Conservation (phyloP, 495 filamentous ascomycete species). For the Xylaria sp. region DNA sequence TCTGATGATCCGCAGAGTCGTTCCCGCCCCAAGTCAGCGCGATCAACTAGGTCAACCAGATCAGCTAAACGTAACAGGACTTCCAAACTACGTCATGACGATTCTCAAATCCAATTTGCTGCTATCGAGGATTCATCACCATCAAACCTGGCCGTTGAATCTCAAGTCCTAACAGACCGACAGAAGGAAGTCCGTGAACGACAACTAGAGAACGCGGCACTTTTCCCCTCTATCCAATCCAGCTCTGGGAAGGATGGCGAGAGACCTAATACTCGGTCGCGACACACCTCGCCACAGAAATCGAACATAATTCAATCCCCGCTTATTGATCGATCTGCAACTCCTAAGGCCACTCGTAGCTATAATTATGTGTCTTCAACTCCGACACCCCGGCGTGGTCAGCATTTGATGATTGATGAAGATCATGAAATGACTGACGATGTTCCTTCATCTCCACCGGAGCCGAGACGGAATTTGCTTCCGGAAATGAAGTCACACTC, state of each 20-base stretch:
- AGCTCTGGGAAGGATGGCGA: constrained; percentile 52
- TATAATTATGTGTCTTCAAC: constrained; percentile 78
- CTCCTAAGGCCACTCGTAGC: constrained; percentile 44
- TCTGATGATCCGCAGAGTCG: constrained; percentile 19
- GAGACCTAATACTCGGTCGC: constrained; percentile 9
- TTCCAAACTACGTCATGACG: constrained; percentile 68
- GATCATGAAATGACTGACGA: constrained; percentile 53
- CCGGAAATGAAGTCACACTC: constrained; percentile 54
- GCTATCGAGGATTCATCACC: constrained; percentile 65
- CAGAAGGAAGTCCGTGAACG: constrained; percentile 74
- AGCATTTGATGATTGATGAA: constrained; percentile 45
- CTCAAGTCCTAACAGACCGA: constrained; percentile 73
- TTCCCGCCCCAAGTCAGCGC: constrained; percentile 1
- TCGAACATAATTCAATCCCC: constrained; percentile 12
- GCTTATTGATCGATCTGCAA: constrained; percentile 39
- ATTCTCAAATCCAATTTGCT: constrained; percentile 80
- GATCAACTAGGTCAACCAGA: constrained; percentile 14
- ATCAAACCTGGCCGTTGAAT: constrained; percentile 52
- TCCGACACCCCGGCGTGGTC: constrained; percentile 71
- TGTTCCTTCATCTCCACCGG: constrained; percentile 61
- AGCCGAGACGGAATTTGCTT: constrained; percentile 52
- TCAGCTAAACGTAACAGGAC: constrained; percentile 35
- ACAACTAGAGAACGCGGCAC: constrained; percentile 68
- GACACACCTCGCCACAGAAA: neutral
- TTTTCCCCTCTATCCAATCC: constrained; percentile 75